Percentiles rank a stretch among this genome's conserved stretches.
Evolutionary conservation across 441 rosid species (phyloP).

Genomic region (Dalechampia spathulata): DNA sequence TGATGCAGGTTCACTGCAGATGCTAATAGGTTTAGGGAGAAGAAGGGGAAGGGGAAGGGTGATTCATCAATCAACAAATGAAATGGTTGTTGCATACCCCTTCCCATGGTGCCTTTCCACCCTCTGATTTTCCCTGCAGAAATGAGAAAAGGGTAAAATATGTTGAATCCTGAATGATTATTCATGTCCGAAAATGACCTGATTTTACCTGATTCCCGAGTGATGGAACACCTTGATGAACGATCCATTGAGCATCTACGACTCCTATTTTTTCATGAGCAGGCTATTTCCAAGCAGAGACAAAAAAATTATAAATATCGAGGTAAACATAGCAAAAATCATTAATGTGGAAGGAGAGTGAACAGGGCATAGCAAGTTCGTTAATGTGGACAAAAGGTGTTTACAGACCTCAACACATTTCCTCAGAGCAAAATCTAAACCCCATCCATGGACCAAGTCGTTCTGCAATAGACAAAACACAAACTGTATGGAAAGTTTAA

Average conservation of each 20-base stretch:
- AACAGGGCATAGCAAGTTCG: too few relatives aligned
- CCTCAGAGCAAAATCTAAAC: constrained; percentile 86
- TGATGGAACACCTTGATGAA: constrained; percentile 84
- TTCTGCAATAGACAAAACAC: constrained; percentile 39
- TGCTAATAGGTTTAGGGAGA: not conserved
- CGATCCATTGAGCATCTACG: constrained; percentile 89
- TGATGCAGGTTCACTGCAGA: not conserved
- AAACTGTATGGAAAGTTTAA: constrained; percentile 5
- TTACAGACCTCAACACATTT: constrained; percentile 73
- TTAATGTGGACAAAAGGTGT: not conserved
- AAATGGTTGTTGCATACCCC: constrained; percentile 42
- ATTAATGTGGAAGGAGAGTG: constrained; percentile 13
- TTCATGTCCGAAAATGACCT: not conserved
- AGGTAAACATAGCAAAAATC: constrained; percentile 2
- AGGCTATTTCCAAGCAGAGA: constrained; percentile 35
- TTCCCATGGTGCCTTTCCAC: constrained; percentile 81
- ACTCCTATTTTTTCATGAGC: constrained; percentile 96
- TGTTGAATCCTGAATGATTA: not conserved
- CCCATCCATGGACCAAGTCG: constrained; percentile 99
- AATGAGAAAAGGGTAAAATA: constrained; percentile 9
- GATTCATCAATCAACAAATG: not conserved
- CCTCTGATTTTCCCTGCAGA: constrained; percentile 48
- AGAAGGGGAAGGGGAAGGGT: too few relatives aligned
- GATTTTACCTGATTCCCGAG: constrained; percentile 80
- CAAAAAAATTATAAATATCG: not conserved